These are phyloP conservation scores for Calonectria crousiana DNA, from an alignment of 2,329 filamentous ascomycete species.

Conservation along the genomic window DNA sequence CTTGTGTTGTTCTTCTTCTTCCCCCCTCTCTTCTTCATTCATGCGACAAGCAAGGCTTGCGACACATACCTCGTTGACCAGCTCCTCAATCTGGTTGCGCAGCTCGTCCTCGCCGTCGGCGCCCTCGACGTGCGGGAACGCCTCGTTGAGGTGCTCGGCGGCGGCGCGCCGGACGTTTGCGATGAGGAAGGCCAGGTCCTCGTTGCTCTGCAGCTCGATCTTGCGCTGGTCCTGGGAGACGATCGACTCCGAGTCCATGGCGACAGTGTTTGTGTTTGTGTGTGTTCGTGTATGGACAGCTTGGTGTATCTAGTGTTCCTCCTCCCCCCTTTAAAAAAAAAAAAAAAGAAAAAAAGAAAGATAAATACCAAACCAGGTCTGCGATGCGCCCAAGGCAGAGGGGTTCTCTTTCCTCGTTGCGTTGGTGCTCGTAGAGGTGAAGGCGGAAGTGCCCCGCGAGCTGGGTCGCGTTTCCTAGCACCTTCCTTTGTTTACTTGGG, in stretches of 20 bases:
- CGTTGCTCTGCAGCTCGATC: constrained; percentile 83
- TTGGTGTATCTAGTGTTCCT: neutral
- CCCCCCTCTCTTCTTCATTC: neutral
- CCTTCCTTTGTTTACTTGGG: constrained; percentile 22
- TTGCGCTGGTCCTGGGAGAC: constrained; percentile 70
- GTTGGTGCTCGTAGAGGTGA: neutral
- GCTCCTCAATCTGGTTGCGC: constrained; percentile 68
- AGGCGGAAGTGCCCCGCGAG: constrained; percentile 1
- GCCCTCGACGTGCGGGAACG: constrained; percentile 73
- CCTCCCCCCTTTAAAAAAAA: neutral
- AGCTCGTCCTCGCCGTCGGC: constrained; percentile 65
- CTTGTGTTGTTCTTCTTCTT: no score
- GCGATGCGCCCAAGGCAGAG: neutral
- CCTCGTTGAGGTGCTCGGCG: constrained; percentile 73
- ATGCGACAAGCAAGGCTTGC: neutral
- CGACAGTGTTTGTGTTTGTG: neutral
- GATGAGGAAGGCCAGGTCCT: constrained; percentile 79
- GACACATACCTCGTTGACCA: constrained; percentile 68
- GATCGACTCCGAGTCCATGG: constrained; percentile 52
- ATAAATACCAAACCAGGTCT: neutral
- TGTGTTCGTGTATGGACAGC: no score
- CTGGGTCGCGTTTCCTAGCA: neutral
- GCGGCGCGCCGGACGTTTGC: constrained; percentile 77
- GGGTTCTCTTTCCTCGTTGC: neutral
- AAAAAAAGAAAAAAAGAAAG: neutral